Percentiles rank a stretch among this genome's conserved stretches.
Conservation (phyloP, 2,329 filamentous ascomycete genomes). For the Xylaria arbuscula region DNA sequence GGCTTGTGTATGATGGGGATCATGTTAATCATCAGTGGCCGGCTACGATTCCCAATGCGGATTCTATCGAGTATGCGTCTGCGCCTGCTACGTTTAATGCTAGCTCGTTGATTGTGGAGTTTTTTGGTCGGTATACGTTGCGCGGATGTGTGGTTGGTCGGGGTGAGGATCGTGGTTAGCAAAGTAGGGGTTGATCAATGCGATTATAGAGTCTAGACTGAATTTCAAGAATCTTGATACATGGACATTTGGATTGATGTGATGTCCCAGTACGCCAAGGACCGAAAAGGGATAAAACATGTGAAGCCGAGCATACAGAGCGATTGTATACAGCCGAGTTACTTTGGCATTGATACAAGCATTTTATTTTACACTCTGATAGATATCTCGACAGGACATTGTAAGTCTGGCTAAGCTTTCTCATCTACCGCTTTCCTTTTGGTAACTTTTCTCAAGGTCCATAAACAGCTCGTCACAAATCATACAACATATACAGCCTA, state of each 20-base stretch:
- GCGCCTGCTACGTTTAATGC: conserved; percentile 45
- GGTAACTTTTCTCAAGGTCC: background rate
- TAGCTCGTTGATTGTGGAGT: conserved; percentile 45
- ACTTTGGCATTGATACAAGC: background rate
- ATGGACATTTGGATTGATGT: background rate
- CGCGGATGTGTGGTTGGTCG: background rate
- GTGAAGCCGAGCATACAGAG: background rate
- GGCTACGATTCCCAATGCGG: conserved; percentile 40
- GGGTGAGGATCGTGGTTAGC: background rate
- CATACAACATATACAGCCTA: background rate
- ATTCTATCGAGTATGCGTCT: conserved; percentile 37
- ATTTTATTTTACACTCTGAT: background rate
- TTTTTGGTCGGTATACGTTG: conserved; percentile 38
- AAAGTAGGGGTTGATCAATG: background rate
- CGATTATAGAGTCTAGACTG: too few relatives aligned
- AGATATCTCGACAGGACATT: background rate
- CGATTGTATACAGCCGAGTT: background rate
- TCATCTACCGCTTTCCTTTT: background rate
- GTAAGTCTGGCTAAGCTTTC: background rate
- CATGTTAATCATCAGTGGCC: conserved; percentile 48
- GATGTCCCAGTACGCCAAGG: background rate
- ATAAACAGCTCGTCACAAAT: background rate
- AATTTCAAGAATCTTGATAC: too few relatives aligned
- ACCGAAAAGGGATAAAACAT: background rate
- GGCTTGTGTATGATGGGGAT: conserved; percentile 45